Conservation (phyloP, 257 asterid species). For the Craterostigma plantagineum region DNA sequence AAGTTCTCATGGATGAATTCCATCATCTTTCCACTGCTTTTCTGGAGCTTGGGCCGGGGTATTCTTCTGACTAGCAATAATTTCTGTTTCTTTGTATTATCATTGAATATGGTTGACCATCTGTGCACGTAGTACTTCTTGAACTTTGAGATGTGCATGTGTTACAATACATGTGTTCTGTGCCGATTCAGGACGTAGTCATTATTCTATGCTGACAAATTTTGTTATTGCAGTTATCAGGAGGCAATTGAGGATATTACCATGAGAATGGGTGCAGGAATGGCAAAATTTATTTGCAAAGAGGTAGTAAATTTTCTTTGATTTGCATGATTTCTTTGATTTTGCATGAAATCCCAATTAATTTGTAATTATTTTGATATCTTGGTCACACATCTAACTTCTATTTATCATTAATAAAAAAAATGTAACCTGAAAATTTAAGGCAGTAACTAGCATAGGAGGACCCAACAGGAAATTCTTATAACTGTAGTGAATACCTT, state of each 20-base stretch:
- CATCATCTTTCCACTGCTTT: constrained; percentile 73
- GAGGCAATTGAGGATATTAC: constrained; percentile 94
- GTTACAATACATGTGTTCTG: too few relatives aligned
- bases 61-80: constrained; percentile 8
- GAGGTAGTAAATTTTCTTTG: constrained; percentile 40
- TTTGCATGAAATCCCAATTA: background rate
- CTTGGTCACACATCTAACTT: too few relatives aligned
- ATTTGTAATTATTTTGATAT: too few relatives aligned
- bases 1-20: constrained; percentile 88
- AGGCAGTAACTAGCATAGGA: too few relatives aligned
- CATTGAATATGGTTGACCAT: constrained; percentile 2
- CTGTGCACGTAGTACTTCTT: too few relatives aligned
- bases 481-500: background rate
- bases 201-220: too few relatives aligned
- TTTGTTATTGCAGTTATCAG: constrained; percentile 50
- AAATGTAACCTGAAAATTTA: too few relatives aligned
- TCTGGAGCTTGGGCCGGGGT: constrained; percentile 76
- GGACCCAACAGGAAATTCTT: background rate
- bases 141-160: too few relatives aligned
- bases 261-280: constrained; percentile 98
- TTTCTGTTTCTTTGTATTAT: constrained; percentile 3
- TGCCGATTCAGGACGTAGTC: too few relatives aligned
- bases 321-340: too few relatives aligned
- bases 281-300: constrained; percentile 95
- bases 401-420: too few relatives aligned